Evolutionary conservation across 176 grass and related monocot species (phyloP), one percentile per base, ranked within the genome.

Genomic region (Stipa capillata): DNA sequence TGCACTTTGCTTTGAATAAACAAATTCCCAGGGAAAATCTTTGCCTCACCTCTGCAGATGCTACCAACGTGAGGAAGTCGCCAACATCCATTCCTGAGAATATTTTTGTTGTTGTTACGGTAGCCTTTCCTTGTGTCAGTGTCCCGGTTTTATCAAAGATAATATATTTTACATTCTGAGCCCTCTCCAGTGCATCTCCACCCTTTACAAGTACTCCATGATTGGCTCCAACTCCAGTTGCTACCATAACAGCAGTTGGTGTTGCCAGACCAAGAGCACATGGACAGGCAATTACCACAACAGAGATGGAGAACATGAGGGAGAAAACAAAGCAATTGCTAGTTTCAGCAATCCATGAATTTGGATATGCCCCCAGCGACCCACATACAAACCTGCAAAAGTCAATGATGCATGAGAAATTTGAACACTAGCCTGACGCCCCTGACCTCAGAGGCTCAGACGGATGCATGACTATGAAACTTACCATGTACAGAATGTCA

Each of bases 401-500:
- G 58, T 40, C 14, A 80, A 75, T 48, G 78, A 79, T 60, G 36
- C 18, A 69, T 44, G 20, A 79, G 48, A 78, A 63, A 36, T 18
- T 61, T 54, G 39, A 75, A 90, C 2, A 63, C 2, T 15, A 18
- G 40, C n/a, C n/a, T 48, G 64, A 8, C n/a, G n/a, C 54, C 35
- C 14, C 16, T 66, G 16, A 76, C 14, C n/a, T n/a, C n/a, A n/a
- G n/a, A n/a, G n/a, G n/a, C 52, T 45, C 45, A 81, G 60, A 62
- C 16, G 62, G 8, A 65, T 75, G 27, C 23, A 45, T 20, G 36
- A 84, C 83, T 18, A 4, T 7, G 13, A 64, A 81, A 89, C 90
- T 82, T 88, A 99, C 96, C 96, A 99, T 82, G 85, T 84, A 51
- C 94, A 85, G 71, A 99, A 99, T 48, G 96, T 99, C 72, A 99